phyloP scores from a whole-genome alignment of 2,329 filamentous ascomycete species.

The Aureobasidium sp. region DNA sequence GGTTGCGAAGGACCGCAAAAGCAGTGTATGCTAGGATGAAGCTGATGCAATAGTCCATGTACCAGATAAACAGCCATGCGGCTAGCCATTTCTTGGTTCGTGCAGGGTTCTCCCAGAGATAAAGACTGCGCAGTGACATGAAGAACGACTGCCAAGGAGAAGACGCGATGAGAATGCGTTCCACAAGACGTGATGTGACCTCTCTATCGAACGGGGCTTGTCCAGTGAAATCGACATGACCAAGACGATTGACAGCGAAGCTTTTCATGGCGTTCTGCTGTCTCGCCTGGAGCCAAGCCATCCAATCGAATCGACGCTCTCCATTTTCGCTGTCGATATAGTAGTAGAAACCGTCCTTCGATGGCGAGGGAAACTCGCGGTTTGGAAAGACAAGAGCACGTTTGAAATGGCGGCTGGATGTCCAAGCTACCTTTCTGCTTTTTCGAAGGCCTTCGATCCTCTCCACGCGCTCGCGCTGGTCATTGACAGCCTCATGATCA shows the following conservation, averaged over 20 bases:
- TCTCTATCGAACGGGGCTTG: conserved; percentile 33
- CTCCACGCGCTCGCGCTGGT: conserved; percentile 22
- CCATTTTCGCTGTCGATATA: conserved; percentile 20
- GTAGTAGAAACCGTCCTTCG: conserved; percentile 28
- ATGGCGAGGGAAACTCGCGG: conserved; percentile 24
- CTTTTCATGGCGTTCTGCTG: conserved; percentile 5
- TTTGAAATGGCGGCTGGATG: conserved; percentile 32
- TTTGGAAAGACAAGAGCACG: conserved; percentile 32
- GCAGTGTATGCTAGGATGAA: conserved; percentile 32
- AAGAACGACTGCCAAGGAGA: conserved; percentile 36
- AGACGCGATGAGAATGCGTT: conserved; percentile 36
- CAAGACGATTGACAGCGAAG: conserved; percentile 21
- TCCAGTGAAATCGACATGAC: conserved; percentile 28
- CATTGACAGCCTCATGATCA: conserved; percentile 15
- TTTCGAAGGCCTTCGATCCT: conserved; percentile 31
- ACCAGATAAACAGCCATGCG: conserved; percentile 32
- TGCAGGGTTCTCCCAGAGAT: conserved; percentile 34
- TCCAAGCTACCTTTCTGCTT: conserved; percentile 34
- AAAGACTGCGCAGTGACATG: conserved; percentile 32
- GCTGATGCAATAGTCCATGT: conserved; percentile 31
- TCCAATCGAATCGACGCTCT: conserved; percentile 30
- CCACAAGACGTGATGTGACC: conserved; percentile 29
- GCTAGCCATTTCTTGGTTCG: conserved; percentile 33
- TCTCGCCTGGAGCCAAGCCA: neutral
- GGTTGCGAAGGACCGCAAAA: conserved; percentile 30